Evolutionary conservation across 257 asterid species (phyloP).

Genomic region (Rehmannia glutinosa): DNA sequence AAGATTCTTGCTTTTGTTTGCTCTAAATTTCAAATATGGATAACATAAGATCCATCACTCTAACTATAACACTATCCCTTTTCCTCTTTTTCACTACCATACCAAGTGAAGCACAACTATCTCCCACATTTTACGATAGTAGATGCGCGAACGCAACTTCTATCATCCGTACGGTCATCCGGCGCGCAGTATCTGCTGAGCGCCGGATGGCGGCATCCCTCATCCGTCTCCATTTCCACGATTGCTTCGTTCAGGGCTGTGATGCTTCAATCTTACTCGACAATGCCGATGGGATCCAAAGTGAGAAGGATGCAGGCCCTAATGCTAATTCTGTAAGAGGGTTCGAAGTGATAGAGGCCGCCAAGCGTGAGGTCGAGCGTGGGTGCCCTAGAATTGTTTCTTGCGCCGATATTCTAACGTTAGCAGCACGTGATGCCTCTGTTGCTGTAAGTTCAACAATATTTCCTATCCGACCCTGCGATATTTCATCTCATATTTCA

Average conservation of each 20-base stretch:
- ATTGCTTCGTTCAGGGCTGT: slow-evolving; percentile 48
- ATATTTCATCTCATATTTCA: too few species aligned
- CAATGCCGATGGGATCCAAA: slow-evolving; percentile 25
- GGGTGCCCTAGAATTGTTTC: slow-evolving; percentile 43
- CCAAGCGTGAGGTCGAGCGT: slow-evolving; percentile 36
- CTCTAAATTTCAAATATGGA: not conserved
- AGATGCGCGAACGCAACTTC: slow-evolving; percentile 28
- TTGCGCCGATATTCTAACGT: slow-evolving; percentile 40
- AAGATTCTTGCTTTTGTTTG: too few species aligned
- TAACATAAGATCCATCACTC: not conserved
- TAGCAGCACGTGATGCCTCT: slow-evolving; percentile 47
- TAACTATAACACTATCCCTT: not conserved
- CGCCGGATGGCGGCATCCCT: slow-evolving; percentile 47
- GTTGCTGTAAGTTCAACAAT: slow-evolving; percentile 10
- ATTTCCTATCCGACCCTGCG: not conserved
- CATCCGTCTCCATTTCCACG: slow-evolving; percentile 49
- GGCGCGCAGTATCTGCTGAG: slow-evolving; percentile 31
- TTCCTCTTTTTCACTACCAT: not conserved
- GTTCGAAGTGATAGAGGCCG: slow-evolving; percentile 32
- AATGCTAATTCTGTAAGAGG: slow-evolving; percentile 36
- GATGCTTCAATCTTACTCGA: slow-evolving; percentile 43
- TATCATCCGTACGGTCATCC: slow-evolving; percentile 23
- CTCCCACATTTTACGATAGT: slow-evolving; percentile 29
- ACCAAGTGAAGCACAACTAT: slow-evolving; percentile 36
- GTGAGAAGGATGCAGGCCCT: slow-evolving; percentile 32